phyloP scores from a whole-genome alignment of 164 flowering plant genomes.

The Protea cynaroides region DNA sequence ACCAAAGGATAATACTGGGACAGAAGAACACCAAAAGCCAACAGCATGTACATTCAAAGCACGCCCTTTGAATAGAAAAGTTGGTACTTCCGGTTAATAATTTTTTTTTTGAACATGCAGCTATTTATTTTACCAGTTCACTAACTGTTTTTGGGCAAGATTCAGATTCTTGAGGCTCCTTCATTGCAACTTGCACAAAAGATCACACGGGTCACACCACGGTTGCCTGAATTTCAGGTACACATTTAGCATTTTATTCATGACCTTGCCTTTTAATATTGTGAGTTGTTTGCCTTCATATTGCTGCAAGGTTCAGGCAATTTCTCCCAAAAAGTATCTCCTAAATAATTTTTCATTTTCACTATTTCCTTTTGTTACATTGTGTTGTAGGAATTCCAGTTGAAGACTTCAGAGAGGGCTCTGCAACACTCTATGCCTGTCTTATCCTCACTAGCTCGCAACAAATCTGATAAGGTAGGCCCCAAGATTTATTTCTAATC shows the following conservation, averaged over 20 bases:
- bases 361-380: slow-evolving; percentile 3
- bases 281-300: background rate
- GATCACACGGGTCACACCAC: slow-evolving; percentile 63
- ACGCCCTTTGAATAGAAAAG: slow-evolving; percentile 85
- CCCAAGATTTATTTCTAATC: background rate
- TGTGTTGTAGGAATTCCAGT: slow-evolving; percentile 62
- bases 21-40: slow-evolving; percentile 22
- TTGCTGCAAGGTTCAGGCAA: no score
- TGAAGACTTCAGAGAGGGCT: slow-evolving; percentile 79
- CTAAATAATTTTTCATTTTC: background rate
- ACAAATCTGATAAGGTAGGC: slow-evolving; percentile 41
- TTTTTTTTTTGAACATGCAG: background rate
- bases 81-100: slow-evolving; percentile 27
- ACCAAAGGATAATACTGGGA: slow-evolving; percentile 35
- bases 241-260: slow-evolving; percentile 13
- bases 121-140: background rate
- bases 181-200: slow-evolving; percentile 51
- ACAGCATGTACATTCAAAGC: slow-evolving; percentile 58
- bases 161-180: slow-evolving; percentile 79
- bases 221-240: slow-evolving; percentile 75
- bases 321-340: background rate
- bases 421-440: slow-evolving; percentile 45
- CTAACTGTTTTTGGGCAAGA: background rate
- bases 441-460: slow-evolving; percentile 23
- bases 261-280: background rate